Percentiles rank a stretch among this genome's conserved stretches.
Evolutionary conservation across 441 rosid species (phyloP).

Genomic region (Pelargonium myrrhifolium): DNA sequence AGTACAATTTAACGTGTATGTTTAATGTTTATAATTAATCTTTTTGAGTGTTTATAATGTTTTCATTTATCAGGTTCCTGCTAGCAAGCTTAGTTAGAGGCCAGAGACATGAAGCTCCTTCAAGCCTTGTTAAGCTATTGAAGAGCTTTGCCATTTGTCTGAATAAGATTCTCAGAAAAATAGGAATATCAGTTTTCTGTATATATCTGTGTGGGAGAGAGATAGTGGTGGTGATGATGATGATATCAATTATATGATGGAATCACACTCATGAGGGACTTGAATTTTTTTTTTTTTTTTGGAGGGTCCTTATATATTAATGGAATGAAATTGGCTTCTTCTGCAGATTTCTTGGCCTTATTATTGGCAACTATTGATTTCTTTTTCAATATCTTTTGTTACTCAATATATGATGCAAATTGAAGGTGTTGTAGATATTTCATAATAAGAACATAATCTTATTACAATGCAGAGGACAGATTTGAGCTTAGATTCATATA

Average conservation of each 20-base stretch:
- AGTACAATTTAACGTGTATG: not conserved
- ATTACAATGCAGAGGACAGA: no score
- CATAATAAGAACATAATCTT: no score
- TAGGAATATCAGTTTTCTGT: slow-evolving; percentile 2
- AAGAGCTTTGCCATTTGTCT: slow-evolving; percentile 7
- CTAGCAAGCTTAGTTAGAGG: not conserved
- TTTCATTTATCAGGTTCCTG: not conserved
- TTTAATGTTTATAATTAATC: not conserved
- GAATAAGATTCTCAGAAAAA: slow-evolving; percentile 9
- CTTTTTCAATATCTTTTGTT: no score
- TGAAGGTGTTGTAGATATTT: no score
- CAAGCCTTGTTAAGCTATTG: slow-evolving; percentile 10
- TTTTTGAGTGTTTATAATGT: not conserved
- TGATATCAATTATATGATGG: not conserved
- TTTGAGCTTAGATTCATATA: no score
- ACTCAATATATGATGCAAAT: no score
- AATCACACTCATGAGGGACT: no score
- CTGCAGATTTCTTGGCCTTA: no score
- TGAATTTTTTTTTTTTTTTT: no score
- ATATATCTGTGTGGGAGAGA: not conserved
- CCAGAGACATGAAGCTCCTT: slow-evolving; percentile 10
- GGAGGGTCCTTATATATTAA: no score
- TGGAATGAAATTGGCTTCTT: no score
- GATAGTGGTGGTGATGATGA: not conserved
- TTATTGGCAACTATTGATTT: no score